Evolutionary conservation across 129 eudicot genomes (phyloP), one percentile per base, ranked within the genome.

Genomic region (Apium graveolens): DNA sequence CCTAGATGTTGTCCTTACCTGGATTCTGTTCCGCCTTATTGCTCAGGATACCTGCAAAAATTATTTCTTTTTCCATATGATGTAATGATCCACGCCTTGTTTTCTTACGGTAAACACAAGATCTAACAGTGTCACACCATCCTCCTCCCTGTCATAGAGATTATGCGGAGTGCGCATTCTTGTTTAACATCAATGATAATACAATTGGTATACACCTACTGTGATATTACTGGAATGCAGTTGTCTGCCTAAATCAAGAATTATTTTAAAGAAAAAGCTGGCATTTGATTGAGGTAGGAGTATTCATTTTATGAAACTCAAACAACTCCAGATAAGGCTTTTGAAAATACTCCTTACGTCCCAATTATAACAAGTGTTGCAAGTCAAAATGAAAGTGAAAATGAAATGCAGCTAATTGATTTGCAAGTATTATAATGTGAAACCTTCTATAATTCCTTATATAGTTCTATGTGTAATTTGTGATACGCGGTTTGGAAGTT

Each of bases 11-110:
- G 66, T 49, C 20, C 32, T 62, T 71, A 96, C 99, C 99, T 90
- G 99, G 99, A 90, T 96, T 96, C 63, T 90, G 97, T 85, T 90
- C 91, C 79, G 97, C 84, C 80, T 92, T 96, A 83, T 96, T 87
- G 91, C 99, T 96, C 34, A 96, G 83, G 82, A 96, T 86, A 82
- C 97, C 99, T 7, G 97, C 86, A 79, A 96, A 96, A 34, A 89
- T 82, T 80, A 96, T 70, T 55, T 60, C 82, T 72, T 92, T 92
- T 73, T 96, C 99, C 85, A 96, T 90, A 62, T 49, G 77, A 0
- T 83, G 84, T 34, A 96, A 96, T 21, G 99, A 96, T 42, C 99
- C 97, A 70, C 99, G 97, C 62, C 92, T 85, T 34, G 97, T 96
- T 55, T 85, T 92, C 84, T 96, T 96, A 24, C 99, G 94, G 87